These are phyloP conservation scores for Talaromyces ruber DNA, from an alignment of 495 filamentous ascomycete species.

Conservation along the genomic window DNA sequence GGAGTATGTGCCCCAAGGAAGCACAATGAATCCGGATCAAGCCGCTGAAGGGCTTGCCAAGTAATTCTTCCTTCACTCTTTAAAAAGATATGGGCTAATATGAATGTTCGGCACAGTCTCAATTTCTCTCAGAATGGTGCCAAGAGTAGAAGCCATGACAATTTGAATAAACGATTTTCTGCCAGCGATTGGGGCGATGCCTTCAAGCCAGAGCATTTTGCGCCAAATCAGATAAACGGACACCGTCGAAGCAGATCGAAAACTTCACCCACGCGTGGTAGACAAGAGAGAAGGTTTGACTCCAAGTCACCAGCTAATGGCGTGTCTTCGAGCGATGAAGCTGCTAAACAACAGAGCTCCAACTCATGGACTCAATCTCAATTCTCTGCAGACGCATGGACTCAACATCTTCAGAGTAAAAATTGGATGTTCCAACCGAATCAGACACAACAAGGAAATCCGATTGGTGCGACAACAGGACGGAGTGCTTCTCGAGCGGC, in stretches of 20 bases:
- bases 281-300: constrained; percentile 10
- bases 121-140: constrained; percentile 11
- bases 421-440: constrained; percentile 29
- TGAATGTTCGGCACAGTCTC: neutral
- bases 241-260: constrained; percentile 23
- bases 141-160: constrained; percentile 55
- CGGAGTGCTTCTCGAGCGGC: constrained; percentile 9
- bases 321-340: constrained; percentile 8
- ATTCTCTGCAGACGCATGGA: constrained; percentile 62
- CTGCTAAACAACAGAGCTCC: neutral
- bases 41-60: constrained; percentile 1
- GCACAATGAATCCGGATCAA: neutral
- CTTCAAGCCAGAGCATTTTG: constrained; percentile 47
- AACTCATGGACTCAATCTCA: constrained; percentile 8
- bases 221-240: constrained; percentile 21
- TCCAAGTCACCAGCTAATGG: constrained; percentile 1
- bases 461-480: constrained; percentile 5
- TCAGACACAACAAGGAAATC: constrained; percentile 23
- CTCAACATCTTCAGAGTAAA: constrained; percentile 51
- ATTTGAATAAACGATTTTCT: constrained; percentile 68
- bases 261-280: constrained; percentile 24
- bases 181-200: constrained; percentile 50
- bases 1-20: neutral
- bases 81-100: neutral
- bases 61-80: constrained; percentile 1